Evolutionary conservation across 2,329 filamentous ascomycete species (phyloP), one percentile per base, ranked within the genome.

Genomic region (Cephalotrichum gorgonifer): DNA sequence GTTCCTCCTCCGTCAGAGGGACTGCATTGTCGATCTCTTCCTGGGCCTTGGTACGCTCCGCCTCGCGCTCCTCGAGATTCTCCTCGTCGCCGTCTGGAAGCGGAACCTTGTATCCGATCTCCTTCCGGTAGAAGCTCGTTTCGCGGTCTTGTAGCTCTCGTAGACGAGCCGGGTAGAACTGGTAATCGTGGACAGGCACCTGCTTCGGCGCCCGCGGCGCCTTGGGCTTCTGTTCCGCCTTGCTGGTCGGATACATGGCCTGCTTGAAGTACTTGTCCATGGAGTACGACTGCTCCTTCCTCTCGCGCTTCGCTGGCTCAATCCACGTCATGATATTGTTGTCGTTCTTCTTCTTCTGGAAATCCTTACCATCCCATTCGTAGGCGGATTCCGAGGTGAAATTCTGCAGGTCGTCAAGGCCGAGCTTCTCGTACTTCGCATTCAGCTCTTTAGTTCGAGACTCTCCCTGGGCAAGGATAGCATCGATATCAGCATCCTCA

Each of bases 201-300:
- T 98, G 93, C 68, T 94, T 95, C 1, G 93, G 93, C 9, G 93
- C 88, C 50, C 90, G 83, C n/a, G 93, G 94, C 20, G 93, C 88
- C 68, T 95, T 95, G 8, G 91, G 90, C 65, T 96, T 96, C 25
- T 86, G 78, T 53, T 96, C 89, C 35, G 88, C 84, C 81, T 65
- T 88, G 82, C 87, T 93, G 31, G 79, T 76, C 11, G 75, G 75
- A 58, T 86, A 86, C 60, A 98, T 78, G 9, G 89, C 88, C 59
- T 94, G 84, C 55, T 91, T 85, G 69, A 97, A 98, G 70, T 98
- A 98, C 66, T 96, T 95, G 64, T 98, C 94, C 72, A 98, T 95
- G 0, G 91, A 96, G 64, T 98, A 98, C 5, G 88, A 89, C 63
- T 96, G 89, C 62, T 97, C 91, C 66, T 97, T 98, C 60, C 93